A percentile compares a stretch with the other conserved stretches of the same genome.
phyloP scores from a whole-genome alignment of 371 early-diverging fungal genomes.

The Enterocytospora artemiae region DNA sequence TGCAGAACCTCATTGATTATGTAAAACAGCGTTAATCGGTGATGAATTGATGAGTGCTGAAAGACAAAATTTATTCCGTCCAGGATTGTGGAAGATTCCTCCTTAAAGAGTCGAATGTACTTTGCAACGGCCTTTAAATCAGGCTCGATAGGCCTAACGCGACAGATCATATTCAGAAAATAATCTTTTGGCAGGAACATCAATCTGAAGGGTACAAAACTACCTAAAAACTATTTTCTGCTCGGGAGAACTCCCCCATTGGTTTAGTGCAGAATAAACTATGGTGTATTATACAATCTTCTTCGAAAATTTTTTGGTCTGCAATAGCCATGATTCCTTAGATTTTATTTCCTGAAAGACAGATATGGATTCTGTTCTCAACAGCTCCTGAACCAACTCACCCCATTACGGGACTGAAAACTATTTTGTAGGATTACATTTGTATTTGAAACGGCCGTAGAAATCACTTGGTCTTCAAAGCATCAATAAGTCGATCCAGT shows the following conservation, averaged over 20 bases:
- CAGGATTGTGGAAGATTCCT: conserved; percentile 36
- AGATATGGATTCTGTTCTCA: not conserved
- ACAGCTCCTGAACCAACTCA: not conserved
- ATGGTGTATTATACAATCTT: not conserved
- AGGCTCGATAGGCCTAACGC: conserved; percentile 25
- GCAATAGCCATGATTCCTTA: not conserved
- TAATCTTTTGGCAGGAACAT: conserved; percentile 25
- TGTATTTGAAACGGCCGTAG: not conserved
- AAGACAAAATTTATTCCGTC: conserved; percentile 25
- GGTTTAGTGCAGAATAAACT: not conserved
- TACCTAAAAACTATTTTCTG: not conserved
- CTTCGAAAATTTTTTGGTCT: not conserved
- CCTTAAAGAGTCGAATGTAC: conserved; percentile 40
- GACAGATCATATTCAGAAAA: conserved; percentile 24
- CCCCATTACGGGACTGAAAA: not conserved
- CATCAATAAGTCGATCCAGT: not conserved
- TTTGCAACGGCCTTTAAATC: conserved; percentile 28
- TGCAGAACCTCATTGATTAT: conserved; percentile 46
- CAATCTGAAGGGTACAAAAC: not conserved
- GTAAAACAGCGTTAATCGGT: conserved; percentile 39
- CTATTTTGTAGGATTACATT: not conserved
- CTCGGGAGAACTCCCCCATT: not conserved
- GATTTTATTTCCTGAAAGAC: not conserved
- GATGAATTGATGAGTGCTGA: conserved; percentile 31
- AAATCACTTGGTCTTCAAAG: not conserved